These are phyloP conservation scores for Pseudocercospora macadamiae DNA, from an alignment of 2,329 filamentous ascomycete species.

Conservation along the genomic window DNA sequence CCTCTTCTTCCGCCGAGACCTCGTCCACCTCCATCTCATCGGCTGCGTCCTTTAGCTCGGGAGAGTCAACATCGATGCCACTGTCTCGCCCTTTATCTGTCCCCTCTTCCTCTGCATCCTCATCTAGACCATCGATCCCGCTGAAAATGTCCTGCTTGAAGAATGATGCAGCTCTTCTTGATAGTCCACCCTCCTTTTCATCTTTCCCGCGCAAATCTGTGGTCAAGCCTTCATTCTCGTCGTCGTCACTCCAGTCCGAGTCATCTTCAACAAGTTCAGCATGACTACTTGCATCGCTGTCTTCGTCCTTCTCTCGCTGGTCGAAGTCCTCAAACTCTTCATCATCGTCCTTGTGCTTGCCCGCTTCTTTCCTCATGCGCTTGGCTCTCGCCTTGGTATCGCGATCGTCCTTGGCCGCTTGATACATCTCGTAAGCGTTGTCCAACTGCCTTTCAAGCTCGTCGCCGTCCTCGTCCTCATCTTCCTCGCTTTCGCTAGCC, in stretches of 20 bases:
- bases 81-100: constrained; percentile 50
- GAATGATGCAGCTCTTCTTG: constrained; percentile 81
- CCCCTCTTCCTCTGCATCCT: constrained; percentile 41
- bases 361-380: constrained; percentile 71
- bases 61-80: constrained; percentile 42
- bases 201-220: constrained; percentile 61
- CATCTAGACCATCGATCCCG: constrained; percentile 68
- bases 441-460: constrained; percentile 83
- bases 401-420: constrained; percentile 73
- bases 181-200: constrained; percentile 61
- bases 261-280: constrained; percentile 58
- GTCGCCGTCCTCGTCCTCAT: constrained; percentile 80
- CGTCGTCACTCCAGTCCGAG: constrained; percentile 56
- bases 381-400: constrained; percentile 92
- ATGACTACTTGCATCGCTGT: constrained; percentile 52
- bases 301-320: constrained; percentile 61
- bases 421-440: constrained; percentile 81
- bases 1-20: constrained; percentile 19
- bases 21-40: constrained; percentile 27
- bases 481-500: constrained; percentile 58
- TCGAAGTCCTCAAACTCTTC: constrained; percentile 88
- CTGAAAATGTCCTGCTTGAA: constrained; percentile 96
- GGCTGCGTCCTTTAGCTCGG: constrained; percentile 29
- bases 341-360: constrained; percentile 60
- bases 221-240: constrained; percentile 53